Percentiles rank a stretch among this genome's conserved stretches.
phyloP scores from a whole-genome alignment of 768 basidiomycete species.

The Auricularia heimuer region DNA sequence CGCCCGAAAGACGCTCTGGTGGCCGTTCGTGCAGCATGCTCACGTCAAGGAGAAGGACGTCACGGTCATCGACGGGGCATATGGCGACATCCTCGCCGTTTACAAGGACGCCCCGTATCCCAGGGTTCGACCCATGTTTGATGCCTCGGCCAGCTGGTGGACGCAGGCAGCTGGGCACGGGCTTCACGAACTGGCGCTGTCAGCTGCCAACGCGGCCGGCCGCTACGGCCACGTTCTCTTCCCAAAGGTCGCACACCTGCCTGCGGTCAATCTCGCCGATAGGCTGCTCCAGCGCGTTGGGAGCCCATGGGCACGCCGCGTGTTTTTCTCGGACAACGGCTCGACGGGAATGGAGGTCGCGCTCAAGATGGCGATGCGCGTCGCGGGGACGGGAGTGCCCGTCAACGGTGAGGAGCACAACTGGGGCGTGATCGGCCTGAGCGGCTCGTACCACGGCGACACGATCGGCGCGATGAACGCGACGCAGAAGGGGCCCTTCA shows the following conservation, averaged over 20 bases:
- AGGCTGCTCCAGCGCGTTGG: conserved; percentile 64
- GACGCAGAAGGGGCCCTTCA: conserved; percentile 75
- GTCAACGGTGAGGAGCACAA: conserved; percentile 21
- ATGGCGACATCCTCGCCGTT: conserved; percentile 76
- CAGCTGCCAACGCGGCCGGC: conserved; percentile 83
- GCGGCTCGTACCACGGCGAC: conserved; percentile 94
- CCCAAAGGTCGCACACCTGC: conserved; percentile 77
- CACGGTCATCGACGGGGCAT: conserved; percentile 85
- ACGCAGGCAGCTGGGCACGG: conserved; percentile 86
- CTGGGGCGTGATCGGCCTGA: conserved; percentile 75
- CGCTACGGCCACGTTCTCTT: conserved; percentile 97
- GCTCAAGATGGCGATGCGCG: conserved; percentile 89
- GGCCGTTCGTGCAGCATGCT: conserved; percentile 94
- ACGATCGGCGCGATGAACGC: conserved; percentile 98
- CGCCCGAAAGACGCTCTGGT: conserved; percentile 78
- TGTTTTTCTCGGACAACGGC: conserved; percentile 90
- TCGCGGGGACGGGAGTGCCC: conserved; percentile 37
- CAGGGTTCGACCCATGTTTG: conserved; percentile 42
- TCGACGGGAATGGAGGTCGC: conserved; percentile 97
- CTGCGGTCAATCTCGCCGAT: conserved; percentile 79
- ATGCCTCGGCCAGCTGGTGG: conserved; percentile 98
- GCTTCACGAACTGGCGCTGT: conserved; percentile 63
- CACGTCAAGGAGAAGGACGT: conserved; percentile 63
- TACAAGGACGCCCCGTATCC: conserved; percentile 24
- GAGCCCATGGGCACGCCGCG: conserved; percentile 81